Evolutionary conservation across 306 rosid species (phyloP).

Genomic region (Argentina anserina): DNA sequence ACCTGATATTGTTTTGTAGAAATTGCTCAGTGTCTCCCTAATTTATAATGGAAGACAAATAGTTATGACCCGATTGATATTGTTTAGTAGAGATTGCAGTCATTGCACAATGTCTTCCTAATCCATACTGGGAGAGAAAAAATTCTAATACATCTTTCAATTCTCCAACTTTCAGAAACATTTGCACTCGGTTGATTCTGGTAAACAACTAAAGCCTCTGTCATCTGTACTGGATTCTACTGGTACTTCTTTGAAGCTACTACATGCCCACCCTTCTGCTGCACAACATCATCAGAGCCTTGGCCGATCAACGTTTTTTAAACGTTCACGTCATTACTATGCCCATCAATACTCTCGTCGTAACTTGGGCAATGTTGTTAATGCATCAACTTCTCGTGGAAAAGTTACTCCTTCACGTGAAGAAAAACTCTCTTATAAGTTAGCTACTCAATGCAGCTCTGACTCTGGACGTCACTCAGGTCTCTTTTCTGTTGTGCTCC

Average conservation of each 20-base stretch:
- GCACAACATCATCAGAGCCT: slow-evolving; percentile 61
- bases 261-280: slow-evolving; percentile 38
- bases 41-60: no score
- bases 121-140: no score
- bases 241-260: slow-evolving; percentile 49
- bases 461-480: slow-evolving; percentile 46
- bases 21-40: not conserved
- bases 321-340: slow-evolving; percentile 78
- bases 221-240: slow-evolving; percentile 45
- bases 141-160: not conserved
- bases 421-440: slow-evolving; percentile 55
- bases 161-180: slow-evolving; percentile 35
- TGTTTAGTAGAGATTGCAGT: no score
- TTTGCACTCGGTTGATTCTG: slow-evolving; percentile 43
- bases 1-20: not conserved
- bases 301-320: slow-evolving; percentile 64
- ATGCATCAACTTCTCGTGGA: slow-evolving; percentile 60
- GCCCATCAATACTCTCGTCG: slow-evolving; percentile 86
- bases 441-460: slow-evolving; percentile 52
- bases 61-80: no score
- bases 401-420: slow-evolving; percentile 47
- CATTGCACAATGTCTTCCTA: no score
- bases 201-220: slow-evolving; percentile 31
- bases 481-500: slow-evolving; percentile 21
- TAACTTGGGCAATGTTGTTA: slow-evolving; percentile 51